Conservation (phyloP, 1,139 yeast species). For the Candida anutae region DNA sequence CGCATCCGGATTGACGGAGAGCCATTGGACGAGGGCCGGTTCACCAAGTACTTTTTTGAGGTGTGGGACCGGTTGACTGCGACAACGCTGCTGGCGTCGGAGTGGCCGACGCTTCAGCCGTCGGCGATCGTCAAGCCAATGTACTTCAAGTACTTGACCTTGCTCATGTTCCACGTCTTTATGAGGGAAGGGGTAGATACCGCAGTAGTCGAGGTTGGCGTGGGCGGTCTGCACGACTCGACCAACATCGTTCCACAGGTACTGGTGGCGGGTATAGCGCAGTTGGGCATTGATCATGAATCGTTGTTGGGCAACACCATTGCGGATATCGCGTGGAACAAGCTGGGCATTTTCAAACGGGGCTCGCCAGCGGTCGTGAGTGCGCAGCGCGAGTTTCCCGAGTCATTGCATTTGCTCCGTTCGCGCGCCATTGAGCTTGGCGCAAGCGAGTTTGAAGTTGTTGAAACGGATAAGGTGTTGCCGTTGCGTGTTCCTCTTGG, state of each 20-base stretch:
- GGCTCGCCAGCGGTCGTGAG: slow-evolving; percentile 61
- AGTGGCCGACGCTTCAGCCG: slow-evolving; percentile 68
- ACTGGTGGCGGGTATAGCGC: slow-evolving; percentile 76
- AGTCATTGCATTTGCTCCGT: slow-evolving; percentile 44
- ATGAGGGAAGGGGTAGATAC: slow-evolving; percentile 81
- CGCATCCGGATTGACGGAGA: slow-evolving; percentile 81
- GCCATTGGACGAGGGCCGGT: slow-evolving; percentile 73
- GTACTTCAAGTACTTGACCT: slow-evolving; percentile 84
- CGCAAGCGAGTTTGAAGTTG: slow-evolving; percentile 44
- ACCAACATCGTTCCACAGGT: slow-evolving; percentile 82
- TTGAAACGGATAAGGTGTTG: slow-evolving; percentile 28
- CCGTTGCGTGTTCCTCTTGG: slow-evolving; percentile 50
- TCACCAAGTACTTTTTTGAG: slow-evolving; percentile 85
- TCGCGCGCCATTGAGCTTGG: slow-evolving; percentile 61
- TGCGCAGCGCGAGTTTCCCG: slow-evolving; percentile 46
- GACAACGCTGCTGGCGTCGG: slow-evolving; percentile 46
- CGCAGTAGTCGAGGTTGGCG: slow-evolving; percentile 96
- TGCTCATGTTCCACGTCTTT: slow-evolving; percentile 86
- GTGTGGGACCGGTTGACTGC: slow-evolving; percentile 77
- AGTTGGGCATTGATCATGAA: slow-evolving; percentile 90
- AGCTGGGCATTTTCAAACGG: slow-evolving; percentile 82
- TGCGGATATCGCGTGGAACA: slow-evolving; percentile 91
- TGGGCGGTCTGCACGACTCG: slow-evolving; percentile 95
- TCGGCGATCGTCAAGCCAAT: slow-evolving; percentile 70
- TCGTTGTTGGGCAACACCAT: slow-evolving; percentile 82